Evolutionary conservation across 2,329 filamentous ascomycete genomes (phyloP).

Genomic region (Coniochaeta prunicola): DNA sequence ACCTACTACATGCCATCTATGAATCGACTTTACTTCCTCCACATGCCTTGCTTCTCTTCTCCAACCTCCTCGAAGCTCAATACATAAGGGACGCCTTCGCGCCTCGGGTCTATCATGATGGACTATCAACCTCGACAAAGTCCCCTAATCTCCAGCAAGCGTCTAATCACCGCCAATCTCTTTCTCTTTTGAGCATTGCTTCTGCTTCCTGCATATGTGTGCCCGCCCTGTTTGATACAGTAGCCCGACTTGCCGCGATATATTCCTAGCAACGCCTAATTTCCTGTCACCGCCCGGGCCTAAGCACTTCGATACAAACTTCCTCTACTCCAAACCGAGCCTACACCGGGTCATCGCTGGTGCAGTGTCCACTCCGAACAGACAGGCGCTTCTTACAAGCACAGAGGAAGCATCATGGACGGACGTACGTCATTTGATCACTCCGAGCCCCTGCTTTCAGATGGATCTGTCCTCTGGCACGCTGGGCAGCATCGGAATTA

Average conservation of each 20-base stretch:
- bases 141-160: background rate
- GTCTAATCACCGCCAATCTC: conserved; percentile 1
- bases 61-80: background rate
- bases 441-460: background rate
- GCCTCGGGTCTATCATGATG: background rate
- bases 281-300: background rate
- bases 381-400: background rate
- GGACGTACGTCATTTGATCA: conserved; percentile 9
- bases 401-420: conserved; percentile 7
- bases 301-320: background rate
- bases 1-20: background rate
- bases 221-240: background rate
- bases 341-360: background rate
- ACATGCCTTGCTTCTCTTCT: background rate
- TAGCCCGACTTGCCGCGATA: background rate
- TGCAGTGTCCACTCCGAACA: background rate
- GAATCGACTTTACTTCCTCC: background rate
- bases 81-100: conserved; percentile 2
- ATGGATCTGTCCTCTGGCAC: background rate
- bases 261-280: background rate
- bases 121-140: background rate
- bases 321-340: background rate
- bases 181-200: background rate
- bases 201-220: background rate
- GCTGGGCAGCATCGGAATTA: background rate